These are phyloP conservation scores for Camellia sinensis DNA, from an alignment of 148 eudicot genomes.

Conservation along the genomic window DNA sequence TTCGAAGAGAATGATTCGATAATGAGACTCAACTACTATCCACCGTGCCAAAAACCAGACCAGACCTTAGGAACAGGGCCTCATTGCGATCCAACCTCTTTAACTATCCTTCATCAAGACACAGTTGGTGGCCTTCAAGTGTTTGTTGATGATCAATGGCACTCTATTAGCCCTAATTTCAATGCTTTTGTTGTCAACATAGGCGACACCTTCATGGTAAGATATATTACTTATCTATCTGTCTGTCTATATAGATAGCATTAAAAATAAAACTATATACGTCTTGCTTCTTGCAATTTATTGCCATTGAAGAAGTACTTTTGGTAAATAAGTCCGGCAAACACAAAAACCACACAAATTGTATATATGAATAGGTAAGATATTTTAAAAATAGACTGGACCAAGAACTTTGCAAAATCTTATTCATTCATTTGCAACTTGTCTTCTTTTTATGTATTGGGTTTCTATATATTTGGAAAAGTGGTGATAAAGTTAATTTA, in stretches of 20 bases:
- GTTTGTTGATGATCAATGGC: conserved; percentile 56
- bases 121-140: conserved; percentile 58
- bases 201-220: conserved; percentile 70
- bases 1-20: conserved; percentile 59
- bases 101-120: conserved; percentile 65
- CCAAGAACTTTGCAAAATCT: too few relatives aligned
- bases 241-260: too few relatives aligned
- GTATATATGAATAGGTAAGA: too few relatives aligned
- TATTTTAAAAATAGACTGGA: too few relatives aligned
- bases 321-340: too few relatives aligned
- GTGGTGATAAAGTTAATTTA: too few relatives aligned
- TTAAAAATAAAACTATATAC: too few relatives aligned
- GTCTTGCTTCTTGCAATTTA: too few relatives aligned
- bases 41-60: conserved; percentile 55
- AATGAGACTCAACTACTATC: conserved; percentile 64
- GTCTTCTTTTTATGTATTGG: too few relatives aligned
- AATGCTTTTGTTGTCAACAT: conserved; percentile 63
- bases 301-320: background rate
- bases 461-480: too few relatives aligned
- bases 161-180: conserved; percentile 39
- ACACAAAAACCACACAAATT: too few relatives aligned
- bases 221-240: background rate
- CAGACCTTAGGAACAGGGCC: conserved; percentile 65
- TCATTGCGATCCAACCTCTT: conserved; percentile 63
- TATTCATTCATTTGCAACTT: too few relatives aligned